These are phyloP conservation scores for Puccinia novopanici DNA, from an alignment of 1,284 basidiomycete genomes.

Conservation along the genomic window DNA sequence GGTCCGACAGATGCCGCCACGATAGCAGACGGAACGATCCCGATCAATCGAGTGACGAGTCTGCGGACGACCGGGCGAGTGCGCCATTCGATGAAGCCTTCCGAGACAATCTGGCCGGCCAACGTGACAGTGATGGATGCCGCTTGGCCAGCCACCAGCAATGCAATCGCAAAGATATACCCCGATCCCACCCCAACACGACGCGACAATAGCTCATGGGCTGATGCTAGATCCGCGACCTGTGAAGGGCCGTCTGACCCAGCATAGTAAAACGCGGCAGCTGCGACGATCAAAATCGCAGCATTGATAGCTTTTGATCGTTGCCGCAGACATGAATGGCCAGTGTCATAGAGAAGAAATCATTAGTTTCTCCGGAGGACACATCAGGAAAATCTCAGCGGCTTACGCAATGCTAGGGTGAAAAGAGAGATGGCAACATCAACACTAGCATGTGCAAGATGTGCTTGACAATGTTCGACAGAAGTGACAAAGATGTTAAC, in stretches of 20 bases:
- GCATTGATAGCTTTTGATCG: slow-evolving; percentile 52
- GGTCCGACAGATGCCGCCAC: slow-evolving; percentile 76
- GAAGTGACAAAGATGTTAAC: not conserved
- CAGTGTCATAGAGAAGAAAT: not conserved
- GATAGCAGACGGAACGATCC: slow-evolving; percentile 80
- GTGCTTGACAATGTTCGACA: slow-evolving; percentile 28
- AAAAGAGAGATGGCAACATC: slow-evolving; percentile 58
- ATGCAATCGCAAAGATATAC: slow-evolving; percentile 78
- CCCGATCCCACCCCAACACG: slow-evolving; percentile 74
- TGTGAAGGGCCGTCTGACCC: slow-evolving; percentile 17
- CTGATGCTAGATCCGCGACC: slow-evolving; percentile 77
- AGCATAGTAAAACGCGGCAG: slow-evolving; percentile 66
- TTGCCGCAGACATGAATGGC: slow-evolving; percentile 10
- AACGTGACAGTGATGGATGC: slow-evolving; percentile 90
- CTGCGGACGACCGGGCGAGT: slow-evolving; percentile 80
- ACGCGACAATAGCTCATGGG: slow-evolving; percentile 70
- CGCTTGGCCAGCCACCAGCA: slow-evolving; percentile 84
- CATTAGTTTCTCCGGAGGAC: slow-evolving; percentile 30
- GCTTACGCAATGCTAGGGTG: no score
- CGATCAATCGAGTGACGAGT: slow-evolving; percentile 77
- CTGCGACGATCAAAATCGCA: slow-evolving; percentile 64
- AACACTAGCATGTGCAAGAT: slow-evolving; percentile 57
- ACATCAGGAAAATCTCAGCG: not conserved
- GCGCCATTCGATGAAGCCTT: slow-evolving; percentile 90
- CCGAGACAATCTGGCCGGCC: slow-evolving; percentile 85